These are phyloP conservation scores for Sanghuangporus weigelae DNA, from an alignment of 1,284 basidiomycete species.

Conservation along the genomic window DNA sequence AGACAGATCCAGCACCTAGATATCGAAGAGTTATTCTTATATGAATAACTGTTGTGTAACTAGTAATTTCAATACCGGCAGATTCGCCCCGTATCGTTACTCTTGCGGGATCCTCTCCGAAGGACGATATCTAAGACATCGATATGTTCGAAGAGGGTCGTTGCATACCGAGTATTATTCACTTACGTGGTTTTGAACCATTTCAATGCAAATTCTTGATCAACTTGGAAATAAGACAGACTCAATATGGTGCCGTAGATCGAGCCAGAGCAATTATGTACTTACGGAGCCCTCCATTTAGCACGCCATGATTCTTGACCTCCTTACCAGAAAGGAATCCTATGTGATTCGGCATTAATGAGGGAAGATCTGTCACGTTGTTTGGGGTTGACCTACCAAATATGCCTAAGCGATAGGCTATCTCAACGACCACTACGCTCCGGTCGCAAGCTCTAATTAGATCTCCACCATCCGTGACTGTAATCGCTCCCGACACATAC, in stretches of 20 bases:
- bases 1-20: slow-evolving; percentile 20
- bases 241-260: background rate
- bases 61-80: slow-evolving; percentile 22
- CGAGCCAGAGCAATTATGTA: background rate
- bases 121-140: slow-evolving; percentile 21
- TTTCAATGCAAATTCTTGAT: slow-evolving; percentile 28
- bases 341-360: background rate
- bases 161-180: background rate
- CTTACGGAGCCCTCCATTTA: slow-evolving; percentile 28
- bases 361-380: background rate
- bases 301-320: slow-evolving; percentile 23
- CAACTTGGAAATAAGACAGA: slow-evolving; percentile 21
- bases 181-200: slow-evolving; percentile 28
- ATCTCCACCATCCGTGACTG: slow-evolving; percentile 8
- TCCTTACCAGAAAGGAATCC: slow-evolving; percentile 26
- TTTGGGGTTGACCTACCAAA: slow-evolving; percentile 1
- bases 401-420: slow-evolving; percentile 16
- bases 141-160: background rate
- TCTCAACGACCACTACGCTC: slow-evolving; percentile 14
- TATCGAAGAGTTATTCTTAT: background rate
- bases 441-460: slow-evolving; percentile 7
- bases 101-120: slow-evolving; percentile 28
- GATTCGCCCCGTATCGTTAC: slow-evolving; percentile 32
- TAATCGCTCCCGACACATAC: slow-evolving; percentile 7
- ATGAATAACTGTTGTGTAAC: background rate